Base-by-base conservation (phyloP, 352 stramenopile genomes). In the Phytophthora brassicae region DNA sequence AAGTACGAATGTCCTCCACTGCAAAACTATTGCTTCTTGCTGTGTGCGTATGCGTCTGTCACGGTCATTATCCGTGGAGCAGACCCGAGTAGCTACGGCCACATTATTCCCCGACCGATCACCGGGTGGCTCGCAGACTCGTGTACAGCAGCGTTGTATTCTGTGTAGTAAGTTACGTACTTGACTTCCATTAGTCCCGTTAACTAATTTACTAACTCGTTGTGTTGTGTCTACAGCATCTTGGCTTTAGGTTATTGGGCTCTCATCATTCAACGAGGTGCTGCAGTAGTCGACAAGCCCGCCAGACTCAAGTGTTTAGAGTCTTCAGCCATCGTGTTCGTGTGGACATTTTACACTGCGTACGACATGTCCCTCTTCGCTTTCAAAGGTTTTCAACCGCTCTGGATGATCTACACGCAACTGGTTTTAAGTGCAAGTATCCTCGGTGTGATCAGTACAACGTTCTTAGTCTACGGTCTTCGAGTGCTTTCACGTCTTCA, bases 81-180 rank as follows among this genome's bases (percentile, higher is more conserved):
- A 6, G 70, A 78, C 41, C 63, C 67, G n/a, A 64, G 23, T 3
- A 68, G 66, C 23, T 79, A 76, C 20, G 64, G 60, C 0, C 57
- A 75, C 35, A 43, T 73, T 16, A 55, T 79, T 24, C 70, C 70
- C 2, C 58, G 61, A 2, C 45, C 66, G 11, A 39, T 79, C 35
- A 39, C 46, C 0, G 56, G 46, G 1, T 74, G 68, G 45, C 54
- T 79, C 22, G 65, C 57, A 8, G 64, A 74, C 38, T 70, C 70
- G 5, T 79, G 70, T 50, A 74, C 70, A 0, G 67, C 67, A 22
- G 58, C 66, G 6, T 49, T 76, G 16, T 76, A 76, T 55, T 70
- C 67, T 1, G 64, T 76, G 16, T 76, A 60, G 62, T 75, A 71
- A 60, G 66, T 77, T 22, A 28, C 22, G n/a, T n/a, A n/a, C n/a